These are phyloP conservation scores for Torulaspora quercuum DNA, from an alignment of 805 yeast species.

Conservation along the genomic window DNA sequence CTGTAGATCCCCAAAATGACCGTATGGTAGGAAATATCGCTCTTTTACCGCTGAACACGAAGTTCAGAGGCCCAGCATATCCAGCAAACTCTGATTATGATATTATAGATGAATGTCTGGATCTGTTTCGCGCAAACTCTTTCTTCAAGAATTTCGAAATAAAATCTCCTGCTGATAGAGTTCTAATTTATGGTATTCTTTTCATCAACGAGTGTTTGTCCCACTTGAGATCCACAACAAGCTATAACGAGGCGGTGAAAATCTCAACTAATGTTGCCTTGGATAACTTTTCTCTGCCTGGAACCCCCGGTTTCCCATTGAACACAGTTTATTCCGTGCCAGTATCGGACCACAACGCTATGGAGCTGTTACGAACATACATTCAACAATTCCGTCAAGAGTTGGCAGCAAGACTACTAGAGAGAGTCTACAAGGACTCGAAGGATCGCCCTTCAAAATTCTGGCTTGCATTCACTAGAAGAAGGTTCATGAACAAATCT, in stretches of 20 bases:
- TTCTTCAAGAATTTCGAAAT: constrained; percentile 96
- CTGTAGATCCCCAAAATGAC: constrained; percentile 55
- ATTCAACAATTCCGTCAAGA: constrained; percentile 94
- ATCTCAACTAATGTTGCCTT: constrained; percentile 79
- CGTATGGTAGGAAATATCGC: constrained; percentile 76
- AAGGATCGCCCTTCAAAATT: constrained; percentile 69
- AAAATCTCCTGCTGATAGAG: constrained; percentile 90
- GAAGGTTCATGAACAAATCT: constrained; percentile 88
- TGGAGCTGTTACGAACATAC: constrained; percentile 75
- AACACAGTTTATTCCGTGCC: constrained; percentile 67
- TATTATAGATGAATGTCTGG: constrained; percentile 85
- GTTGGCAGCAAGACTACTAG: constrained; percentile 73
- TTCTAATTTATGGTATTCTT: constrained; percentile 88
- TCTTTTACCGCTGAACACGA: constrained; percentile 79
- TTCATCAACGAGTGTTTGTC: constrained; percentile 82
- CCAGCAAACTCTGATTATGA: constrained; percentile 77
- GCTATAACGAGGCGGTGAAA: constrained; percentile 58
- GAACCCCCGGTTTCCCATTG: constrained; percentile 91
- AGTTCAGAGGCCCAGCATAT: constrained; percentile 87
- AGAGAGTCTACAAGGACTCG: constrained; percentile 63
- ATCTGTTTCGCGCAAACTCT: constrained; percentile 91
- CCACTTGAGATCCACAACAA: constrained; percentile 48
- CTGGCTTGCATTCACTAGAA: constrained; percentile 95
- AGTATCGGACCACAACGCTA: constrained; percentile 70
- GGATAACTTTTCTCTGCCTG: constrained; percentile 88